These are phyloP conservation scores for Ottelia alismoides DNA, from an alignment of 106 monocot genomes.

Conservation along the genomic window DNA sequence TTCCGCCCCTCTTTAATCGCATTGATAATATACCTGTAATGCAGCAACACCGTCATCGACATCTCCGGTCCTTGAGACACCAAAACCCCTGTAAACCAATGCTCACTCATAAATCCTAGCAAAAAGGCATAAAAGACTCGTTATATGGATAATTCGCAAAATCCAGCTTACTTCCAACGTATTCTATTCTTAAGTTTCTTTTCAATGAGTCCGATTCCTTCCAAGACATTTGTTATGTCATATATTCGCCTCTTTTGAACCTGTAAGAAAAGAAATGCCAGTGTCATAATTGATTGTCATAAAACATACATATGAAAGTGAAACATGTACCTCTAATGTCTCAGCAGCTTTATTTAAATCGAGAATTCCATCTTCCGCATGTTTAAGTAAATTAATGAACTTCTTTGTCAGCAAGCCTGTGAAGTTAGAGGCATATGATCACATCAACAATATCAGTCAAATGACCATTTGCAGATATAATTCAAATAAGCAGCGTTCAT, in stretches of 20 bases:
- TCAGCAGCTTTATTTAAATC: conserved; percentile 94
- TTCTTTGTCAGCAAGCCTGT: conserved; percentile 82
- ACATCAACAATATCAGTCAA: too few species aligned
- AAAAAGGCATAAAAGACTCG: too few species aligned
- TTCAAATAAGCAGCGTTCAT: neutral
- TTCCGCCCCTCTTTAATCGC: too few species aligned
- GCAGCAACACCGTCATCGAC: conserved; percentile 36
- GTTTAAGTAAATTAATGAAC: conserved; percentile 71
- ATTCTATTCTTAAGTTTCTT: conserved; percentile 85
- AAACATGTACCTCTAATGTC: conserved; percentile 46
- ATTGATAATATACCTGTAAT: conserved; percentile 62
- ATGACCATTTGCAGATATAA: too few species aligned
- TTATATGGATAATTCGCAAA: too few species aligned
- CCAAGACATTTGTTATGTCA: conserved; percentile 95
- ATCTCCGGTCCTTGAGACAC: conserved; percentile 38
- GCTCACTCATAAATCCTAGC: too few species aligned
- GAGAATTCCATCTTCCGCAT: conserved; percentile 78
- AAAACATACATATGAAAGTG: neutral
- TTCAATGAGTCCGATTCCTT: conserved; percentile 90
- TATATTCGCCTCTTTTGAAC: conserved; percentile 90
- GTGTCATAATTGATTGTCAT: neutral
- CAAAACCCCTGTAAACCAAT: conserved; percentile 41
- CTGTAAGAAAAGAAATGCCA: conserved; percentile 19
- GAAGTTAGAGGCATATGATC: conserved; percentile 3
- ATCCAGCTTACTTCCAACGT: conserved; percentile 62